These are phyloP conservation scores for Fragaria iinumae DNA, from an alignment of 306 rosid genomes.

Conservation along the genomic window DNA sequence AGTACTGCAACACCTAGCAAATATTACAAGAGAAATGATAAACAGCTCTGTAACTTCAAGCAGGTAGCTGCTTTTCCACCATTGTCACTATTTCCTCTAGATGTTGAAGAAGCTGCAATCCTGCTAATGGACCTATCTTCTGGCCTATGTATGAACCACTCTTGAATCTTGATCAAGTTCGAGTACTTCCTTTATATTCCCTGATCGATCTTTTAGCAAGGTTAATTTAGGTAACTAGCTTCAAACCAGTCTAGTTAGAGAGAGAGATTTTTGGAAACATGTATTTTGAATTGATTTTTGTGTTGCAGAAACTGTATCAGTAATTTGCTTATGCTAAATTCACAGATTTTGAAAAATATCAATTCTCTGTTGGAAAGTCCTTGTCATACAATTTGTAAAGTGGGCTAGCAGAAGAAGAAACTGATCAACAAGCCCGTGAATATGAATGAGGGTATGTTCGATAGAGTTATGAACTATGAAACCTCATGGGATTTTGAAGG, in stretches of 20 bases:
- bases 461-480: not conserved
- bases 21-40: not conserved
- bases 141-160: constrained; percentile 35
- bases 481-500: not conserved
- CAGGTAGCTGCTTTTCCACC: constrained; percentile 27
- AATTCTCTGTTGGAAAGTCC: not conserved
- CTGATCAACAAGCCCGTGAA: not conserved
- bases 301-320: not conserved
- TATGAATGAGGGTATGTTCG: not conserved
- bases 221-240: not conserved
- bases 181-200: not conserved
- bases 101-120: constrained; percentile 72
- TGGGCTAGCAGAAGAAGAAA: not conserved
- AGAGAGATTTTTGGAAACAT: not conserved
- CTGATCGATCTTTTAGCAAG: not conserved
- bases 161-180: not conserved
- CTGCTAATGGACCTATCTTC: constrained; percentile 68
- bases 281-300: not conserved
- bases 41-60: constrained; percentile 18
- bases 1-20: not conserved
- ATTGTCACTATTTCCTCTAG: constrained; percentile 41
- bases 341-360: not conserved
- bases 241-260: not conserved
- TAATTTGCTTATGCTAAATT: not conserved
- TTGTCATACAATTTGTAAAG: too few relatives aligned